Conservation (phyloP, 306 rosid genomes). For the Delonix regia region DNA sequence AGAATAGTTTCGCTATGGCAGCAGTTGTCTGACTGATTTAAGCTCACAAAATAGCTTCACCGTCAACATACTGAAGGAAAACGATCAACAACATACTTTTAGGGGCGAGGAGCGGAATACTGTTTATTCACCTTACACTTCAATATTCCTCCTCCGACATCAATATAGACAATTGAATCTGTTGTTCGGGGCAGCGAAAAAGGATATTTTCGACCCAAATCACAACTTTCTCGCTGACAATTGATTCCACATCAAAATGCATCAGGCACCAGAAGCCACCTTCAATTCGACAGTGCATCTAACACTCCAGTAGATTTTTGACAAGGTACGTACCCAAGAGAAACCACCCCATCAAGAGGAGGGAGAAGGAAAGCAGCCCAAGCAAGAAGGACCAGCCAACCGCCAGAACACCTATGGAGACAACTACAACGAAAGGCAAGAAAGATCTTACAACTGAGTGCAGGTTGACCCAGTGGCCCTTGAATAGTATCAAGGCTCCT, state of each 20-base stretch:
- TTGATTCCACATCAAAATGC: not conserved
- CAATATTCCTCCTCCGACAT: not conserved
- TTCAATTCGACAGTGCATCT: constrained; percentile 39
- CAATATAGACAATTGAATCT: not conserved
- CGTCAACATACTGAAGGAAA: not conserved
- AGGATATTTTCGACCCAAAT: not conserved
- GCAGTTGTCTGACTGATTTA: not conserved
- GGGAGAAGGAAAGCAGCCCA: constrained; percentile 59
- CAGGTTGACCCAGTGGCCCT: constrained; percentile 83
- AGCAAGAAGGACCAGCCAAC: constrained; percentile 81
- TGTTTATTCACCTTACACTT: not conserved
- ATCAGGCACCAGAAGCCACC: not conserved
- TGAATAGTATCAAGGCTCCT: constrained; percentile 67
- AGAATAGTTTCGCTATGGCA: not conserved
- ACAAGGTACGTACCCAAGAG: constrained; percentile 62
- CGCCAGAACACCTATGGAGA: constrained; percentile 59
- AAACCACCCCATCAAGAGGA: constrained; percentile 80
- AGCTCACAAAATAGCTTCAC: not conserved
- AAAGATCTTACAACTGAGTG: constrained; percentile 69
- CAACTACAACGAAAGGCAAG: constrained; percentile 74
- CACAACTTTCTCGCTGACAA: not conserved
- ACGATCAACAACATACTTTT: not conserved
- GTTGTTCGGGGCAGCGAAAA: not conserved
- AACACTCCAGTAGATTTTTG: constrained; percentile 61
- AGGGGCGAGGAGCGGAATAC: not conserved